Evolutionary conservation across 345 rosid genomes (phyloP), one percentile per base, ranked within the genome.

Genomic region (Arabidopsis suecica): DNA sequence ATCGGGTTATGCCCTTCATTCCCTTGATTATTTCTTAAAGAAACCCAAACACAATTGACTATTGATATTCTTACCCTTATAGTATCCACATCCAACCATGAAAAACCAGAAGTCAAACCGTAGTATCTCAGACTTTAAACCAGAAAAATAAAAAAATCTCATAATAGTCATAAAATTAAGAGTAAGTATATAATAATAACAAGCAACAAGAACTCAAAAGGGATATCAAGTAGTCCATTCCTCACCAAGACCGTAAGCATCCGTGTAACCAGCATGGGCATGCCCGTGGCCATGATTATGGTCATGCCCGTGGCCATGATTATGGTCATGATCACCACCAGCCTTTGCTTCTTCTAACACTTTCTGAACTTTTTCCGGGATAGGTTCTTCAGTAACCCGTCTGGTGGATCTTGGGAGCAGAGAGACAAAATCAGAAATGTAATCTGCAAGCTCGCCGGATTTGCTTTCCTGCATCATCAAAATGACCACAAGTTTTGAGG

Each of bases 371-470:
- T 71, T 83, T 66, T 80, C 76, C 13, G 69, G 85, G 51, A 71
- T 69, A 33, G 78, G 77, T 78, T 94, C 91, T 75, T 86, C 89
- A 71, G 74, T 68, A 5, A 65, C 84, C 66, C 73, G 78, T 83
- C 85, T 84, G 18, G 66, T 67, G 16, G 92, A 76, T 78, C 74
- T 87, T 0, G 98, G 95, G 28, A 94, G 78, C 9, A 82, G 85
- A 76, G 91, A 82, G 14, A 94, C 85, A 25, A 91, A 89, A 16
- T 74, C 64, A 5, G 74, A 68, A 48, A 94, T 82, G 20, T 72
- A 80, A 54, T 83, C 84, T 1, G 88, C 90, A 67, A 90, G 74
- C 83, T 94, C 93, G 32, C 79, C 81, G 2, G 92, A 85, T 74
- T 62, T 73, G 80, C 81, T 80, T 79, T 78, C 97, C 98, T 94